A percentile compares a stretch with the other conserved stretches of the same genome.
These are phyloP conservation scores for Aspergillus sp. DNA, from an alignment of 2,329 filamentous ascomycete genomes.

Conservation along the genomic window DNA sequence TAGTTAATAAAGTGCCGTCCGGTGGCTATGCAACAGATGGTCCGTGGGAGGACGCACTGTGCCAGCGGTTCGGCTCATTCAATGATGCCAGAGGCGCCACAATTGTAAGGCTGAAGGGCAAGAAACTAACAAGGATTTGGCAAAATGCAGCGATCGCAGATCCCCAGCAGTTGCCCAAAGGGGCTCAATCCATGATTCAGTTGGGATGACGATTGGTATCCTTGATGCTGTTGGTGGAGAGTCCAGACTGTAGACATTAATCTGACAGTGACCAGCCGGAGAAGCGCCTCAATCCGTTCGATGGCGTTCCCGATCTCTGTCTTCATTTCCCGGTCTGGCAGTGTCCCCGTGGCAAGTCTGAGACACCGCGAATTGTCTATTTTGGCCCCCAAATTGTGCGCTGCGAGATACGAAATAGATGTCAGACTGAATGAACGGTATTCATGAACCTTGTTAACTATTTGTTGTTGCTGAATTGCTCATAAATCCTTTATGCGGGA, in stretches of 20 bases:
- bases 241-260: background rate
- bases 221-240: background rate
- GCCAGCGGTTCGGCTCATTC: background rate
- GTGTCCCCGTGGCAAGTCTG: background rate
- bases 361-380: background rate
- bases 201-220: too few species aligned
- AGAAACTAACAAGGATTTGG: background rate
- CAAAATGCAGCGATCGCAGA: background rate
- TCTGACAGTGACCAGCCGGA: background rate
- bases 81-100: background rate
- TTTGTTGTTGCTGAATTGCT: too few species aligned
- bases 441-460: too few species aligned
- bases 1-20: background rate
- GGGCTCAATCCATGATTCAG: too few species aligned
- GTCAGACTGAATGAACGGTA: too few species aligned
- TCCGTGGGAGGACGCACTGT: background rate
- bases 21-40: slow-evolving; percentile 1
- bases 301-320: background rate
- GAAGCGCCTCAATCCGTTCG: background rate
- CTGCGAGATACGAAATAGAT: background rate
- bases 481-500: too few species aligned
- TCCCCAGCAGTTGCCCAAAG: background rate
- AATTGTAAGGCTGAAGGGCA: slow-evolving; percentile 1
- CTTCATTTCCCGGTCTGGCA: background rate
- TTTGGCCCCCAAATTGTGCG: background rate